Evolutionary conservation across 441 rosid species (phyloP).

Genomic region (Theobroma grandiflorum): DNA sequence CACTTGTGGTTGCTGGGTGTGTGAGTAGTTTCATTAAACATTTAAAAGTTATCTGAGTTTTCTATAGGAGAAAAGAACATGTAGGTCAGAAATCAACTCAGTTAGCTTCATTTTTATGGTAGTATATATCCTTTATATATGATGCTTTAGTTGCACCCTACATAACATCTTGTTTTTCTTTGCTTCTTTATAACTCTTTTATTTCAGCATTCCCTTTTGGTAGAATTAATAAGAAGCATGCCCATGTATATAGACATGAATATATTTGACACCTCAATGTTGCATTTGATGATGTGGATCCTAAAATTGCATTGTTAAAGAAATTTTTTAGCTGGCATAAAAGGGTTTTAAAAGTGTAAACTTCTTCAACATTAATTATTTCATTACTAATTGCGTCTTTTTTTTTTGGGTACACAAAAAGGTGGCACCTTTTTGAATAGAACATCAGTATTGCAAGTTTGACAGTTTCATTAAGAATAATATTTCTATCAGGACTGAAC

Average conservation of each 20-base stretch:
- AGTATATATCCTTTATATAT: conserved; percentile 9
- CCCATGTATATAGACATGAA: background rate
- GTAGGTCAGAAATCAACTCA: conserved; percentile 1
- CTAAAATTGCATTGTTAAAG: background rate
- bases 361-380: background rate
- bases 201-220: conserved; percentile 3
- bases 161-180: background rate
- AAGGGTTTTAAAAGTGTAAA: background rate
- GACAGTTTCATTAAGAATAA: background rate
- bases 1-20: background rate
- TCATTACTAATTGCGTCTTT: background rate
- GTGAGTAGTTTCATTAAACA: conserved; percentile 7
- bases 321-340: background rate
- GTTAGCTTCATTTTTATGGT: background rate
- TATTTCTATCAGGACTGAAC: background rate
- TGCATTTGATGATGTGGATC: background rate
- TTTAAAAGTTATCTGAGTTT: conserved; percentile 10
- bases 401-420: background rate
- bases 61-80: conserved; percentile 11
- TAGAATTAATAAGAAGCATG: conserved; percentile 10
- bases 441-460: background rate
- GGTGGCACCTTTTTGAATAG: background rate
- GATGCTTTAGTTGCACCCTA: background rate
- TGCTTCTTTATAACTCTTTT: background rate
- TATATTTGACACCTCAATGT: conserved; percentile 13